Percentiles rank a stretch among this genome's conserved stretches.
Conservation (phyloP, 805 yeast species). For the Yarrowia sp. region DNA sequence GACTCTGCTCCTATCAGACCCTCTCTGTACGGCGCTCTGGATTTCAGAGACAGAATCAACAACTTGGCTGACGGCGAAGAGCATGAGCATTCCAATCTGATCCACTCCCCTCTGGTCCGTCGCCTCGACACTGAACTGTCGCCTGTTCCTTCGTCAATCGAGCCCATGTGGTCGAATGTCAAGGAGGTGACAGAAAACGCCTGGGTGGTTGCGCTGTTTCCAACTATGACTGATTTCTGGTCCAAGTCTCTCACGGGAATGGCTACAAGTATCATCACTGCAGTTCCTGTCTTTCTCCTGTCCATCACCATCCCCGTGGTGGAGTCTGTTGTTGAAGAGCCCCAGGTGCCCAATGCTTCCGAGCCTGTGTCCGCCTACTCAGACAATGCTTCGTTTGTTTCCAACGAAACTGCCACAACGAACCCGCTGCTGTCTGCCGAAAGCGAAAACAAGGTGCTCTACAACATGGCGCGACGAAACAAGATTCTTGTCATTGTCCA, state of each 20-base stretch:
- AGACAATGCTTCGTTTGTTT: neutral
- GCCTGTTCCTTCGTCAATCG: neutral
- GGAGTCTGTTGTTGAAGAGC: constrained; percentile 29
- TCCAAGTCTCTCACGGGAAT: constrained; percentile 30
- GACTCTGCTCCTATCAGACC: constrained; percentile 36
- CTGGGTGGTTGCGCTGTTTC: constrained; percentile 29
- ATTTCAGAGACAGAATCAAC: constrained; percentile 37
- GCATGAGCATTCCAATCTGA: neutral
- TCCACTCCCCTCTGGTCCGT: neutral
- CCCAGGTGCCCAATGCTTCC: neutral
- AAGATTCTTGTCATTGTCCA: constrained; percentile 37
- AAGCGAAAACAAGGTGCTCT: constrained; percentile 12
- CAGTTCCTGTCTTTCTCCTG: constrained; percentile 38
- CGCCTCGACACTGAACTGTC: neutral
- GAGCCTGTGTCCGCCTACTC: constrained; percentile 10
- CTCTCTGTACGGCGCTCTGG: constrained; percentile 44
- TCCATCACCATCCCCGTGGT: constrained; percentile 41
- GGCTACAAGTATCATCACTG: constrained; percentile 27
- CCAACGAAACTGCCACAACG: neutral
- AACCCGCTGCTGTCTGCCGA: constrained; percentile 15
- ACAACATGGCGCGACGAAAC: constrained; percentile 13
- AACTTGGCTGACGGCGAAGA: constrained; percentile 5
- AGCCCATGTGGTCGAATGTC: constrained; percentile 12
- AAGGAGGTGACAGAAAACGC: constrained; percentile 9
- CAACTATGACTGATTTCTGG: constrained; percentile 30